A percentile compares a stretch with the other conserved stretches of the same genome.
These are phyloP conservation scores for Sclerotinia subarctica DNA, from an alignment of 2,329 filamentous ascomycete genomes.

Conservation along the genomic window DNA sequence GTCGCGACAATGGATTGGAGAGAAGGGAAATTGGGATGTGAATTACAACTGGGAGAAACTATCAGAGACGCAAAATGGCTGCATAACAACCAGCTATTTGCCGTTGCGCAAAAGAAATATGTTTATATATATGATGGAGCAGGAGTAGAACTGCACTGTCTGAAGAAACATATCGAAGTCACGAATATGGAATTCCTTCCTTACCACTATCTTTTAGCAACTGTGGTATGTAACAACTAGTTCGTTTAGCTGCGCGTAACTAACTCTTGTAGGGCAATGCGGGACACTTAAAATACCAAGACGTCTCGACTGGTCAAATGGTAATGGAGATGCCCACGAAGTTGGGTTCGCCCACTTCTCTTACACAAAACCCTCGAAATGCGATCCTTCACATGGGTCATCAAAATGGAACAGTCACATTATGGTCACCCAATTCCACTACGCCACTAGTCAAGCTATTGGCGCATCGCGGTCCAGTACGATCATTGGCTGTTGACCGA, in stretches of 20 bases:
- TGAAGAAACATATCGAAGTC: slow-evolving; percentile 87
- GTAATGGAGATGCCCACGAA: slow-evolving; percentile 83
- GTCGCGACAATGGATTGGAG: slow-evolving; percentile 96
- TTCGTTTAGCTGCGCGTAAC: neutral
- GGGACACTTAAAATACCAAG: slow-evolving; percentile 88
- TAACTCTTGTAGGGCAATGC: slow-evolving; percentile 58
- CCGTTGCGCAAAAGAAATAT: slow-evolving; percentile 92
- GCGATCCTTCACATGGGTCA: slow-evolving; percentile 90
- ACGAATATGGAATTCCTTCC: slow-evolving; percentile 93
- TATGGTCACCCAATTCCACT: slow-evolving; percentile 92
- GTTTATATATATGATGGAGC: slow-evolving; percentile 94
- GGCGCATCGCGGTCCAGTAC: slow-evolving; percentile 84
- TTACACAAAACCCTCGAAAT: slow-evolving; percentile 88
- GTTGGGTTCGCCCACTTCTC: slow-evolving; percentile 76
- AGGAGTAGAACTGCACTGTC: slow-evolving; percentile 87
- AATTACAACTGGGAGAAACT: slow-evolving; percentile 87
- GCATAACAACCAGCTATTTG: slow-evolving; percentile 92
- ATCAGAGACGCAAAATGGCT: slow-evolving; percentile 87
- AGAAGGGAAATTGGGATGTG: slow-evolving; percentile 84
- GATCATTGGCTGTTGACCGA: slow-evolving; percentile 79
- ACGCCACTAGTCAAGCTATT: slow-evolving; percentile 88
- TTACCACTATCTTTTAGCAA: slow-evolving; percentile 91
- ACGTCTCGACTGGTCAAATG: slow-evolving; percentile 87
- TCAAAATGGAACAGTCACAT: slow-evolving; percentile 88
- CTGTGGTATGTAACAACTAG: slow-evolving; percentile 57